Percentiles rank a stretch among this genome's conserved stretches.
Conservation (phyloP, 164 flowering plant species). For the Saururus chinensis region DNA sequence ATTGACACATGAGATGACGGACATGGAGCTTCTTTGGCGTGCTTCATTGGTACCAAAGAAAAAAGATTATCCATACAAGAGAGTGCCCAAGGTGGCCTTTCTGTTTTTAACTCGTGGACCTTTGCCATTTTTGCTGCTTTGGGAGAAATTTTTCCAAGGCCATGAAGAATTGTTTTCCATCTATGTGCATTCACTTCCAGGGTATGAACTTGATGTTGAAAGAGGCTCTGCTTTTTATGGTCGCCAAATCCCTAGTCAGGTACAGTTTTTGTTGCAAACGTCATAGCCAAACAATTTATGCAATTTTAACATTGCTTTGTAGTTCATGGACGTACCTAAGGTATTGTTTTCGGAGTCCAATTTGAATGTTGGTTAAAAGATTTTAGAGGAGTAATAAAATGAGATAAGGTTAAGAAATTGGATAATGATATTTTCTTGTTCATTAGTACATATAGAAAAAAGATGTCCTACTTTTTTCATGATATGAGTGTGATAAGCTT, state of each 20-base stretch:
- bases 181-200: conserved; percentile 36
- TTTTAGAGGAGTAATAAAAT: too few relatives aligned
- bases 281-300: background rate
- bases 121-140: conserved; percentile 33
- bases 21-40: conserved; percentile 28
- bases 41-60: conserved; percentile 28
- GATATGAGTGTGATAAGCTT: too few relatives aligned
- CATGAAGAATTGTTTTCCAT: conserved; percentile 30
- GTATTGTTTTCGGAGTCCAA: too few relatives aligned
- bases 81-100: conserved; percentile 30
- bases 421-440: too few relatives aligned
- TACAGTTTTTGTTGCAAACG: conserved; percentile 5
- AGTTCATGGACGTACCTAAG: background rate
- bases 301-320: background rate
- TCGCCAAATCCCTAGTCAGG: conserved; percentile 49
- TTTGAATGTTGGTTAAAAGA: too few relatives aligned
- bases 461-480: too few relatives aligned
- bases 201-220: conserved; percentile 22
- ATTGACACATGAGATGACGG: conserved; percentile 21
- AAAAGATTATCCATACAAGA: conserved; percentile 18
- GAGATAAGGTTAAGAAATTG: too few relatives aligned
- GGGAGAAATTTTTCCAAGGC: conserved; percentile 39
- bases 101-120: conserved; percentile 30
- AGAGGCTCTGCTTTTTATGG: conserved; percentile 30
- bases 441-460: too few relatives aligned